phyloP scores from a whole-genome alignment of 257 asterid genomes.

The Penstemon davidsonii region DNA sequence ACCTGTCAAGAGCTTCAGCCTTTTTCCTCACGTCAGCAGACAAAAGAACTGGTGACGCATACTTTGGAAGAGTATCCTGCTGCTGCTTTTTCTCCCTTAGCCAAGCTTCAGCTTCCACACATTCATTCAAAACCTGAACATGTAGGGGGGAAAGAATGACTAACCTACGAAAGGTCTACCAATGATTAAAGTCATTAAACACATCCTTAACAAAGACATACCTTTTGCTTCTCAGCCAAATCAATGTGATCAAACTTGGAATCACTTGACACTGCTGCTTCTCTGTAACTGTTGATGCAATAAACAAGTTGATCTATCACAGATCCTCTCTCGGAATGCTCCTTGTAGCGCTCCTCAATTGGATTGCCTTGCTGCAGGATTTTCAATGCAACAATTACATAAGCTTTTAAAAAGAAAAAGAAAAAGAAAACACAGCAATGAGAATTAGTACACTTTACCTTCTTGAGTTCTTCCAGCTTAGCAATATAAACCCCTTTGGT shows the following conservation, averaged over 20 bases:
- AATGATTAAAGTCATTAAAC: background rate
- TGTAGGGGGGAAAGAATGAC: background rate
- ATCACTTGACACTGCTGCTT: conserved; percentile 75
- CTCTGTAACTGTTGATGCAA: conserved; percentile 78
- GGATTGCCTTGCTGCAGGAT: conserved; percentile 87
- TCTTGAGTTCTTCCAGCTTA: conserved; percentile 82
- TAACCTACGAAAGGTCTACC: background rate
- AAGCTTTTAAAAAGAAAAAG: background rate
- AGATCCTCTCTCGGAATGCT: conserved; percentile 70
- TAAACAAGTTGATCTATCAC: conserved; percentile 58
- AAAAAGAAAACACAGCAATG: background rate
- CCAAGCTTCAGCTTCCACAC: conserved; percentile 93
- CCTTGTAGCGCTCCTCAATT: conserved; percentile 82
- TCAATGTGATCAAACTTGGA: conserved; percentile 87
- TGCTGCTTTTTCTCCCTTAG: conserved; percentile 74
- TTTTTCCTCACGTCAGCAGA: conserved; percentile 72
- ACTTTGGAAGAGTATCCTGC: conserved; percentile 79
- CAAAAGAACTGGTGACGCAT: conserved; percentile 67
- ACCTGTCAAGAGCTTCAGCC: conserved; percentile 88
- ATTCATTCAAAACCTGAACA: conserved; percentile 74
- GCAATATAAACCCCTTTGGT: conserved; percentile 73
- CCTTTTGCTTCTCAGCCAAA: conserved; percentile 76
- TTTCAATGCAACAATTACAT: background rate
- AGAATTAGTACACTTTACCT: conserved; percentile 26
- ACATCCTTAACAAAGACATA: conserved; percentile 4